These are phyloP conservation scores for Cercospora sp. DNA, from an alignment of 2,329 filamentous ascomycete species.

Conservation along the genomic window DNA sequence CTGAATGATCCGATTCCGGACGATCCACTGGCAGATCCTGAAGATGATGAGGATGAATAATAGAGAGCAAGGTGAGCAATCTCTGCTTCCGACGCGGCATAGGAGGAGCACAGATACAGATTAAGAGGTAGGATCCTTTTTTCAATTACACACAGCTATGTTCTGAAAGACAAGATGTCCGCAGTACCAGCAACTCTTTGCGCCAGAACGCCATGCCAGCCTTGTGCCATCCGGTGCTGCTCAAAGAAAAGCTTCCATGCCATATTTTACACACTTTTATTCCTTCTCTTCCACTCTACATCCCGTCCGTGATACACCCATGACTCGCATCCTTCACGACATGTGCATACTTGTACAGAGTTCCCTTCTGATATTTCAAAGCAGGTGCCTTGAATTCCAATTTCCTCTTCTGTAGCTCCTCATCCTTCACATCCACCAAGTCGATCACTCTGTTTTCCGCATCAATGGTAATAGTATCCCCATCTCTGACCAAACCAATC, in stretches of 20 bases:
- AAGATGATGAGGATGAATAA: neutral
- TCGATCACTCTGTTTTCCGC: conserved; percentile 70
- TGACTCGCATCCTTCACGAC: conserved; percentile 59
- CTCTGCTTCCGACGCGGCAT: neutral
- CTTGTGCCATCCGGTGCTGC: neutral
- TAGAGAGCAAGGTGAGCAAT: neutral
- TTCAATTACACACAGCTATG: neutral
- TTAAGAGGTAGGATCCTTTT: neutral
- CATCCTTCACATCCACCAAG: conserved; percentile 62
- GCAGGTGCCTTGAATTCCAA: conserved; percentile 56
- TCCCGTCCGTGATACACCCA: conserved; percentile 58
- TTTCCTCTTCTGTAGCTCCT: conserved; percentile 58
- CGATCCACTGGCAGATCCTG: neutral
- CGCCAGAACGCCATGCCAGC: neutral
- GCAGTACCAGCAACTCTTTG: neutral
- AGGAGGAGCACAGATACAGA: neutral
- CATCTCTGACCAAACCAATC: conserved; percentile 78
- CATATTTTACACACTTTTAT: neutral
- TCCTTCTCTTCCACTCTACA: neutral
- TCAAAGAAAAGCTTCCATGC: neutral
- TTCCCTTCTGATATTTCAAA: conserved; percentile 60
- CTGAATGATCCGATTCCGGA: neutral
- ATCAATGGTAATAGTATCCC: conserved; percentile 79
- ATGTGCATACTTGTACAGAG: conserved; percentile 60
- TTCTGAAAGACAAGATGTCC: neutral